Evolutionary conservation across 768 basidiomycete genomes (phyloP).

Genomic region (Lactarius pseudohatsudake): DNA sequence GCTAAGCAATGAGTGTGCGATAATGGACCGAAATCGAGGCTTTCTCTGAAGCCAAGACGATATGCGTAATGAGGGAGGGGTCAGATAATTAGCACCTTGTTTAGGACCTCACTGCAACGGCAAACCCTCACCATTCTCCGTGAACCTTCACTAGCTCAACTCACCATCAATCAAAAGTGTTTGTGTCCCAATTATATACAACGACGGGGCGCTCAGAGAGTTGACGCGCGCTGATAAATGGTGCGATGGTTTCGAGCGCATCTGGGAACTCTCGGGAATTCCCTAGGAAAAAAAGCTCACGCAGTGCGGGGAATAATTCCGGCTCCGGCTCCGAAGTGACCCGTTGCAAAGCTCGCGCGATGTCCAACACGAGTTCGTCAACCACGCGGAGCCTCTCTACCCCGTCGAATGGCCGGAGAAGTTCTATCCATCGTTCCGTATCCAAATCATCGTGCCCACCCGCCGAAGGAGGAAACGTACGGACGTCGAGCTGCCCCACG

Average conservation of each 20-base stretch:
- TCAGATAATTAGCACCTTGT: too few relatives aligned
- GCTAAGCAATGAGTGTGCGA: too few relatives aligned
- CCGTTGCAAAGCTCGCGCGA: neutral
- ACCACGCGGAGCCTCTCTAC: neutral
- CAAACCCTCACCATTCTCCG: neutral
- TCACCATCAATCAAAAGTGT: neutral
- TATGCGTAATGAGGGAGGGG: too few relatives aligned
- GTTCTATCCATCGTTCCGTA: constrained; percentile 3
- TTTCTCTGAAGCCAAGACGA: too few relatives aligned
- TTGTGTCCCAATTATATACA: neutral
- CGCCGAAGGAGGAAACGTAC: neutral
- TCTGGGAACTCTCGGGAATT: neutral
- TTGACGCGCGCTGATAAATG: neutral
- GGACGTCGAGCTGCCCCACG: neutral
- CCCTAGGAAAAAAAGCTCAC: neutral
- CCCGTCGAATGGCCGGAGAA: neutral
- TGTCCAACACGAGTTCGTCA: neutral
- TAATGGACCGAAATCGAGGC: too few relatives aligned
- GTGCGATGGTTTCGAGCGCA: neutral
- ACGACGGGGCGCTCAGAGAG: neutral
- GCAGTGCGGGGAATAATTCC: neutral
- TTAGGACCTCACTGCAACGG: too few relatives aligned
- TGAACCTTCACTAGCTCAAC: neutral
- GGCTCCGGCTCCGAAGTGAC: neutral
- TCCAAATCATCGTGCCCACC: neutral